Conservation (phyloP, 768 basidiomycete species). For the Termitomyces sp. region DNA sequence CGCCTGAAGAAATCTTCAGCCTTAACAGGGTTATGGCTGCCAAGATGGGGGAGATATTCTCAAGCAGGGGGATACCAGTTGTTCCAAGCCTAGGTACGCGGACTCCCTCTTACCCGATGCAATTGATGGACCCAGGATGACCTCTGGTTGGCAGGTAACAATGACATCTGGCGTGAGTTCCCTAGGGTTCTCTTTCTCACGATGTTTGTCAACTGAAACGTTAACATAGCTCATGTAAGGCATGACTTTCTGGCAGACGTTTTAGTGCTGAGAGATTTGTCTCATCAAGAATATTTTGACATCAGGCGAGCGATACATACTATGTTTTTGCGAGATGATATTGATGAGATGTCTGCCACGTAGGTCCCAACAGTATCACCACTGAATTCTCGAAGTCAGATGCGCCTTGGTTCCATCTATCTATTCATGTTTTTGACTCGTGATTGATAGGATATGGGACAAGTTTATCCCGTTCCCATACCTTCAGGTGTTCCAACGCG, state of each 20-base stretch:
- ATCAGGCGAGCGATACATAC: constrained; percentile 36
- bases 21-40: constrained; percentile 62
- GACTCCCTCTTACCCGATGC: not conserved
- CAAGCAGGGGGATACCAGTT: constrained; percentile 63
- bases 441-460: constrained; percentile 62
- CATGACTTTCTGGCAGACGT: constrained; percentile 3
- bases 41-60: constrained; percentile 73
- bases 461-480: constrained; percentile 74
- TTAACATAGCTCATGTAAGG: constrained; percentile 51
- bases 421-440: constrained; percentile 9
- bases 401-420: constrained; percentile 18
- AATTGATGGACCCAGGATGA: not conserved
- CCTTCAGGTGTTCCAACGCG: constrained; percentile 77
- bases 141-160: constrained; percentile 57
- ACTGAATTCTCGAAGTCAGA: constrained; percentile 60
- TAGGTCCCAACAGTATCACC: constrained; percentile 66
- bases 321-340: not conserved
- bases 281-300: constrained; percentile 54
- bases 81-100: constrained; percentile 71
- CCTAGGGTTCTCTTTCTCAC: constrained; percentile 2
- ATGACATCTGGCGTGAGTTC: constrained; percentile 82
- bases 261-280: constrained; percentile 10
- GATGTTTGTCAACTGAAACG: not conserved
- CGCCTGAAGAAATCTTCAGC: constrained; percentile 70
- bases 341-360: constrained; percentile 7